Base-by-base conservation (phyloP, 2,329 filamentous ascomycete species). In the Penicillium crustosum region DNA sequence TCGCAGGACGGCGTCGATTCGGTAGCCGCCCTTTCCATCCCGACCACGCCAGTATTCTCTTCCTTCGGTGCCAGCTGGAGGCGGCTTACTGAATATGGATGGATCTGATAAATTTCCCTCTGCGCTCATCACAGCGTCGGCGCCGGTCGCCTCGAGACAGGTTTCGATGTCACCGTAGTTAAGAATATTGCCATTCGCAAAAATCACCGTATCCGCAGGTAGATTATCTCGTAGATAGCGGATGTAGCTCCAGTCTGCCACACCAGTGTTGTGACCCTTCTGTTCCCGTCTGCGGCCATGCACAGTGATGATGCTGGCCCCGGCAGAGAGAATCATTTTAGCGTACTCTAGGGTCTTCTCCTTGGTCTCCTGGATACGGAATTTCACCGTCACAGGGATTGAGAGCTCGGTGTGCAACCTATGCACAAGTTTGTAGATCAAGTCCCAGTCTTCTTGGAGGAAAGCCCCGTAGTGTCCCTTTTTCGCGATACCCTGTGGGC, bases 41-140 rank as follows among this genome's bases (percentile, higher is more conserved):
- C 78, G 82, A 0, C 90, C 91, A 35, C 89, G 82, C 93, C 93
- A 97, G 75, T 94, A 97, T 68, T 95, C 92, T 58, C 89, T 82
- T 0, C 86, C 86, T 72, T 90, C 86, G 47, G 86, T 74, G 0
- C 87, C 89, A 0, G 79, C 68, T 0, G 83, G 72, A 0, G 91
- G 91, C 17, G 86, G 81, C 33, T 80, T 77, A 15, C 88, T 86
- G 70, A 99, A 99, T 43, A 99, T 89, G 2, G 86, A 87, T 0
- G 94, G 94, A 70, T 99, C 91, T 69, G 91, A 93, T 0, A 99
- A 82, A 71, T 97, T 96, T 0, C 92, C 94, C 76, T 99, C 94
- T 6, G 94, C 94, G 65, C 89, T 93, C 94, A 99, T 97, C 51
- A 99, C 86, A 19, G 84, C 94, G 73, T 99, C 94, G 2, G 88